Percentiles rank a stretch among this genome's conserved stretches.
phyloP scores from a whole-genome alignment of 2,329 filamentous ascomycete genomes.

The Apiospora koreana region DNA sequence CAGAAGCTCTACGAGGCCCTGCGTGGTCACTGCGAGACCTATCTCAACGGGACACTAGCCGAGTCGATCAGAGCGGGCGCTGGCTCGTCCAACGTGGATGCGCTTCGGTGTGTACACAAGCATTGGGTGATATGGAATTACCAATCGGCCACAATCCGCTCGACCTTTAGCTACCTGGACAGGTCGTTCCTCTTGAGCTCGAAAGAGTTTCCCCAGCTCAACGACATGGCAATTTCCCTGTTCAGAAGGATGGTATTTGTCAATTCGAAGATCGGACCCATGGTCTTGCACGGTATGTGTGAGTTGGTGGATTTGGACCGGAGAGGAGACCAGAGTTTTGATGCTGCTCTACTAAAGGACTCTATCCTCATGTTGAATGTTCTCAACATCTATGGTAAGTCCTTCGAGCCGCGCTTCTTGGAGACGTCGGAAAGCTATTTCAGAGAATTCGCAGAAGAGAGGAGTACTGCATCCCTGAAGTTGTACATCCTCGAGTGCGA shows the following conservation, averaged over 20 bases:
- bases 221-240: constrained; percentile 75
- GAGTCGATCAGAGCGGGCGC: constrained; percentile 52
- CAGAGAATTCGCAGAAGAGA: constrained; percentile 65
- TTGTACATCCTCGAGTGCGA: constrained; percentile 74
- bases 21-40: constrained; percentile 63
- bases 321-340: constrained; percentile 54
- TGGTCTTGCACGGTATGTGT: constrained; percentile 64
- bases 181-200: constrained; percentile 81
- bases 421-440: constrained; percentile 69
- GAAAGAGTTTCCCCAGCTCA: constrained; percentile 69
- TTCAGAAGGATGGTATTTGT: constrained; percentile 66
- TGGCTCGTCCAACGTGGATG: constrained; percentile 58
- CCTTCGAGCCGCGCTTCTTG: constrained; percentile 79
- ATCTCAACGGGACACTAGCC: constrained; percentile 65
- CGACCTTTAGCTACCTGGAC: constrained; percentile 92
- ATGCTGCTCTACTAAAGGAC: constrained; percentile 68
- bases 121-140: constrained; percentile 78
- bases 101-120: constrained; percentile 56
- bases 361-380: constrained; percentile 82
- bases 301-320: constrained; percentile 76
- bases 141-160: constrained; percentile 79
- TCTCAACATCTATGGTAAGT: constrained; percentile 75
- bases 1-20: constrained; percentile 68
- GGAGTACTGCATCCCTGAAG: constrained; percentile 65
- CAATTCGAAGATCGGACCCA: constrained; percentile 36